These are phyloP conservation scores for Cutaneotrichosporon sp. DNA, from an alignment of 1,284 basidiomycete species.

Conservation along the genomic window DNA sequence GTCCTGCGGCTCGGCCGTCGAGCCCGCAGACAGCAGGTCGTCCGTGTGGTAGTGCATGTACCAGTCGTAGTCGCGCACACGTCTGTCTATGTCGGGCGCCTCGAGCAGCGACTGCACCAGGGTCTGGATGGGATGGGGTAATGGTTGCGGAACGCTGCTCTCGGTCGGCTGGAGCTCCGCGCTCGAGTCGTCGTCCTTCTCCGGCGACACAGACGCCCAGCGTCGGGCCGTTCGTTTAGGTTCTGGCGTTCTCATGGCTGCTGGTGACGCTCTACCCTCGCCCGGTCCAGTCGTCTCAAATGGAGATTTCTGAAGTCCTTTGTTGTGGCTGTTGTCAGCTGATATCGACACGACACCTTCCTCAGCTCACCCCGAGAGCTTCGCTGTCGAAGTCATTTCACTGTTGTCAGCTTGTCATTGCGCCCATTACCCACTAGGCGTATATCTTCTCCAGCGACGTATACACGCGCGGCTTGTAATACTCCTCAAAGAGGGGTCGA, in stretches of 20 bases:
- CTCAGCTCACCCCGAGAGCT: slow-evolving; percentile 27
- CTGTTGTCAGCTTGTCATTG: slow-evolving; percentile 4
- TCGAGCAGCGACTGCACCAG: slow-evolving; percentile 61
- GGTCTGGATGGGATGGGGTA: slow-evolving; percentile 49
- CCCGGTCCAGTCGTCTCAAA: slow-evolving; percentile 26
- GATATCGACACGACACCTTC: slow-evolving; percentile 21
- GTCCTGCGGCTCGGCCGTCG: slow-evolving; percentile 48
- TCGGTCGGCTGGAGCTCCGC: neutral
- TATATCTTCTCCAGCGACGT: slow-evolving; percentile 58
- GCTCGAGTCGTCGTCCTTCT: slow-evolving; percentile 1
- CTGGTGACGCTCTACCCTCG: neutral
- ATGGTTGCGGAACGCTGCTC: neutral
- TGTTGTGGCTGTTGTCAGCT: slow-evolving; percentile 27
- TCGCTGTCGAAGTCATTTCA: slow-evolving; percentile 19
- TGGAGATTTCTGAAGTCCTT: slow-evolving; percentile 31
- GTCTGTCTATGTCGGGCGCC: slow-evolving; percentile 51
- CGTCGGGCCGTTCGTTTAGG: slow-evolving; percentile 34
- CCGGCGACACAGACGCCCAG: slow-evolving; percentile 20
- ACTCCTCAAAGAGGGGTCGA: slow-evolving; percentile 77
- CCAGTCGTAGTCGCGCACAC: slow-evolving; percentile 73
- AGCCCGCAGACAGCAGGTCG: slow-evolving; percentile 33
- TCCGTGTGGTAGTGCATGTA: slow-evolving; percentile 50
- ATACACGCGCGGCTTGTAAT: slow-evolving; percentile 68
- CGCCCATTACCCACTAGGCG: slow-evolving; percentile 38
- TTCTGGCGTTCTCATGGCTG: neutral